A percentile compares a stretch with the other conserved stretches of the same genome.
phyloP scores from a whole-genome alignment of 2,329 filamentous ascomycete genomes.

The Colletotrichum gigasporum region DNA sequence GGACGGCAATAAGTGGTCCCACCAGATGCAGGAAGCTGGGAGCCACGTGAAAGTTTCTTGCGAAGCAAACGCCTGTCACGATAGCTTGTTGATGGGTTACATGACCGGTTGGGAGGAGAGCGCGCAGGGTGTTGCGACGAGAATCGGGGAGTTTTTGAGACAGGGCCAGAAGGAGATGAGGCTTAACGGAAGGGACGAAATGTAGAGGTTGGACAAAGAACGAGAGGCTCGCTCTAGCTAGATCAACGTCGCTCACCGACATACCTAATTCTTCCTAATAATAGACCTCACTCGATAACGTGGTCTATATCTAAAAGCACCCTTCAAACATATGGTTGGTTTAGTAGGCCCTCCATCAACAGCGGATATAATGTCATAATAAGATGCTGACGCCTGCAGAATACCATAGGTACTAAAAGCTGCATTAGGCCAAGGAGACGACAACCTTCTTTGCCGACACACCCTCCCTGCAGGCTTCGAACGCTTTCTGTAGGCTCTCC shows the following conservation, averaged over 20 bases:
- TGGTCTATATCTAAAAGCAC: too few species aligned
- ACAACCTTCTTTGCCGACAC: conserved; percentile 39
- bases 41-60: background rate
- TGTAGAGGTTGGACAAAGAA: background rate
- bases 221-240: too few species aligned
- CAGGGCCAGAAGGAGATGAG: background rate
- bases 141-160: conserved; percentile 5
- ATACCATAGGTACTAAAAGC: too few species aligned
- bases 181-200: background rate
- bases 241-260: too few species aligned
- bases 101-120: conserved; percentile 15
- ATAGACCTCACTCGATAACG: too few species aligned
- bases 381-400: too few species aligned
- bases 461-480: conserved; percentile 35
- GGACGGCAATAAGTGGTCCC: conserved; percentile 10
- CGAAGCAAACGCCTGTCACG: conserved; percentile 12
- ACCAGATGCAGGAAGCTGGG: conserved; percentile 11
- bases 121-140: conserved; percentile 6
- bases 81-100: conserved; percentile 9
- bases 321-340: too few species aligned
- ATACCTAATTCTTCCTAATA: too few species aligned
- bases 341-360: too few species aligned
- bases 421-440: background rate
- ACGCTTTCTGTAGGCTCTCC: conserved; percentile 35
- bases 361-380: too few species aligned